Conservation (phyloP, 208 protist genomes). For the Trypanosoma grayi region DNA sequence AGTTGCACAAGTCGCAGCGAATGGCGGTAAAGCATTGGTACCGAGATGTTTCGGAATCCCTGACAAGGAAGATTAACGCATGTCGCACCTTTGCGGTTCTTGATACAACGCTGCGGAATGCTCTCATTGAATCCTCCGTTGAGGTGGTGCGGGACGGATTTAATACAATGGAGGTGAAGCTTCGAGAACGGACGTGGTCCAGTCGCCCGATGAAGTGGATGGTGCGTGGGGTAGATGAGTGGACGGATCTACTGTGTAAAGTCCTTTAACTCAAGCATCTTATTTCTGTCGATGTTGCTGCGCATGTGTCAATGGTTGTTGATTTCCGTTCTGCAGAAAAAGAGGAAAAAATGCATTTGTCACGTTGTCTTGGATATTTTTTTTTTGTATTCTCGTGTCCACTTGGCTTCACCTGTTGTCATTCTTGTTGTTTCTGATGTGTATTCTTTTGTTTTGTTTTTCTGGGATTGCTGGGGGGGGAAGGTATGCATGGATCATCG, state of each 20-base stretch:
- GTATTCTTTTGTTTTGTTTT: slow-evolving; percentile 13
- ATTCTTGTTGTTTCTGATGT: slow-evolving; percentile 1
- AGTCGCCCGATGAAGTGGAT: slow-evolving; percentile 68
- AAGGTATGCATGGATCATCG: slow-evolving; percentile 17
- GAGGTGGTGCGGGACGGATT: slow-evolving; percentile 47
- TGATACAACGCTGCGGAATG: slow-evolving; percentile 41
- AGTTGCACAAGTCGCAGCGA: slow-evolving; percentile 62
- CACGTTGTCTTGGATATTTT: not conserved
- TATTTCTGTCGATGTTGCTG: not conserved
- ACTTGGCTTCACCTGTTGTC: slow-evolving; percentile 3
- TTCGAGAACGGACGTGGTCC: slow-evolving; percentile 68
- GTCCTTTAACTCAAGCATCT: slow-evolving; percentile 33
- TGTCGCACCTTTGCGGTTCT: slow-evolving; percentile 58
- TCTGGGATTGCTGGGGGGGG: not conserved
- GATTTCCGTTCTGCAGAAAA: not conserved
- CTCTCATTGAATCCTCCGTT: slow-evolving; percentile 63
- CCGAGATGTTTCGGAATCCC: slow-evolving; percentile 27
- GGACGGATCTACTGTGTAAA: slow-evolving; percentile 49
- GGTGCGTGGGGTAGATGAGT: slow-evolving; percentile 35
- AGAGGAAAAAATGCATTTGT: not conserved
- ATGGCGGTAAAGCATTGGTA: slow-evolving; percentile 78
- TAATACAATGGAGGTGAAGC: slow-evolving; percentile 31
- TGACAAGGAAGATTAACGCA: slow-evolving; percentile 47
- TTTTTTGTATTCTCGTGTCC: not conserved
- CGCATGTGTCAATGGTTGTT: not conserved